Evolutionary conservation across 139 green algal genomes (phyloP).

Genomic region (Chlamydomonas eustigma): DNA sequence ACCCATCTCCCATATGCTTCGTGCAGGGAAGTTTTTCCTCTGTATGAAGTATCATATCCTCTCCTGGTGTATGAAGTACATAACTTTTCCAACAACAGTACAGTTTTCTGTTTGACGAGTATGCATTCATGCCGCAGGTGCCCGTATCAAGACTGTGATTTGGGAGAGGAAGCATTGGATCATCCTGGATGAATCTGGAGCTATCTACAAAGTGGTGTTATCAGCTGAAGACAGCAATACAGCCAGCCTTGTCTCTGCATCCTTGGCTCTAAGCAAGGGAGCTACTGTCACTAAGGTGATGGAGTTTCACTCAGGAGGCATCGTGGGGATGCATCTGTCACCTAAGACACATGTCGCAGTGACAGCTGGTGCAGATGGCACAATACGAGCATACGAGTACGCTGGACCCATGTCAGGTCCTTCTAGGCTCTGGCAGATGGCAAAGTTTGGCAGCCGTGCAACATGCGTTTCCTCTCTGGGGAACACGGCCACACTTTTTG

Average conservation of each 20-base stretch:
- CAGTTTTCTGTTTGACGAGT: too few species aligned
- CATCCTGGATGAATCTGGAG: conserved; percentile 44
- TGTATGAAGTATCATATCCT: too few species aligned
- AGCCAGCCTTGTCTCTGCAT: too few species aligned
- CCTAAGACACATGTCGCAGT: conserved; percentile 41
- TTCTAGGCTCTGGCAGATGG: neutral
- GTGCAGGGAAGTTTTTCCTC: too few species aligned
- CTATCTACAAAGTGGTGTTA: conserved; percentile 38
- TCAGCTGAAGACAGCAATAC: conserved; percentile 4
- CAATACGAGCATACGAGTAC: conserved; percentile 57
- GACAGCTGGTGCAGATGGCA: conserved; percentile 48
- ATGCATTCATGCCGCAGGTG: conserved; percentile 19
- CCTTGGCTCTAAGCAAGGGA: conserved; percentile 3
- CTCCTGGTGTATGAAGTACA: too few species aligned
- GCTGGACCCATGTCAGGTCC: neutral
- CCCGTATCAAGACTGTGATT: conserved; percentile 37
- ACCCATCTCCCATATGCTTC: too few species aligned
- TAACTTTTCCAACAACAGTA: too few species aligned
- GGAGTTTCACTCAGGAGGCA: conserved; percentile 43
- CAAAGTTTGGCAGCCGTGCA: neutral
- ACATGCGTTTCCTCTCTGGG: neutral
- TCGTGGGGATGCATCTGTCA: conserved; percentile 43
- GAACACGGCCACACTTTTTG: neutral
- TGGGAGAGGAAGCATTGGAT: conserved; percentile 53
- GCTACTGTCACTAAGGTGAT: conserved; percentile 25